These are phyloP conservation scores for Fraxinus greggii DNA, from an alignment of 305 asterid genomes.

Conservation along the genomic window DNA sequence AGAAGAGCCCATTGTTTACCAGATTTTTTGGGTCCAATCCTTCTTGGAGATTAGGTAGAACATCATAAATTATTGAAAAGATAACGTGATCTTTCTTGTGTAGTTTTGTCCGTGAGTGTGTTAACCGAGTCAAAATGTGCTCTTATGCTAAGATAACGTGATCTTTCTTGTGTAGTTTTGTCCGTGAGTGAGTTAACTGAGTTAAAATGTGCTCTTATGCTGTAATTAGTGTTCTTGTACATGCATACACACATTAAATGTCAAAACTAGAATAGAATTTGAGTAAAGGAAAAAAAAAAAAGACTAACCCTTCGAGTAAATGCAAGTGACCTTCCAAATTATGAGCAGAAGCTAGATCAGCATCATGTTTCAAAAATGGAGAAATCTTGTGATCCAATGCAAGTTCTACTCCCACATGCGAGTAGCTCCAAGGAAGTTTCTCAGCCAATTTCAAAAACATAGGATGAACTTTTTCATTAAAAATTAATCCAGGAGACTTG, in stretches of 20 bases:
- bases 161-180: not conserved
- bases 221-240: not conserved
- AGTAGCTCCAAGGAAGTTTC: conserved; percentile 51
- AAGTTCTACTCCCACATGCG: conserved; percentile 51
- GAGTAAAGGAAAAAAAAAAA: no score
- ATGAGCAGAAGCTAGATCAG: conserved; percentile 37
- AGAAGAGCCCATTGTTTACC: not conserved
- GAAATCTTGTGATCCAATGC: conserved; percentile 47
- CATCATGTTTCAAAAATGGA: conserved; percentile 35
- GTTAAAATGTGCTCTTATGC: not conserved
- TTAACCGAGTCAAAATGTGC: not conserved
- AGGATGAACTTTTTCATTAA: conserved; percentile 38
- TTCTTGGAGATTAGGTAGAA: not conserved
- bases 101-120: not conserved
- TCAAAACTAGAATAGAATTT: not conserved
- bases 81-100: not conserved
- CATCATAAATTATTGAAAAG: not conserved
- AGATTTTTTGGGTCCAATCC: not conserved
- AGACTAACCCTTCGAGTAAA: conserved; percentile 55
- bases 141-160: not conserved
- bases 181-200: not conserved
- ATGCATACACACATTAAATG: not conserved
- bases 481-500: conserved; percentile 41
- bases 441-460: conserved; percentile 28
- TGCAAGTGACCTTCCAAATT: conserved; percentile 55